Percentiles rank a stretch among this genome's conserved stretches.
Conservation (phyloP, 257 asterid genomes). For the Scutellaria barbata region DNA sequence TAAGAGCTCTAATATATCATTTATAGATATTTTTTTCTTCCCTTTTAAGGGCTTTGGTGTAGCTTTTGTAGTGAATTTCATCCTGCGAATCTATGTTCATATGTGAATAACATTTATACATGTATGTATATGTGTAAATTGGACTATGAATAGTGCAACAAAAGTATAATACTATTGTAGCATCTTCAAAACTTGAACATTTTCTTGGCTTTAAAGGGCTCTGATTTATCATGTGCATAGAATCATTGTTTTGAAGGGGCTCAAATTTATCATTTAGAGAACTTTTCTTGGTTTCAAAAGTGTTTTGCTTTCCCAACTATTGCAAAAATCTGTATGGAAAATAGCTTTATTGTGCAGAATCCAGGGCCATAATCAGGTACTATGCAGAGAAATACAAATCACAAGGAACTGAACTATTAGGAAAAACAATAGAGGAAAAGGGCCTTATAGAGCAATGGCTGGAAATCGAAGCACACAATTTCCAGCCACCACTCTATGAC, state of each 20-base stretch:
- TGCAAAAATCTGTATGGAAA: no score
- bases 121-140: not conserved
- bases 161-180: no score
- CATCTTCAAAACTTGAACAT: no score
- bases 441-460: conserved; percentile 55
- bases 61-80: no score
- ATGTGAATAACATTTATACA: no score
- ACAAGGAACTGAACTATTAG: conserved; percentile 47
- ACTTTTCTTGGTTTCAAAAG: not conserved
- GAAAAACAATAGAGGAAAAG: conserved; percentile 44
- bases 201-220: not conserved
- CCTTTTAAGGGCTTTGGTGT: not conserved
- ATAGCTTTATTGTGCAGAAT: conserved; percentile 37
- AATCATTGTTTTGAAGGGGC: not conserved
- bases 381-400: conserved; percentile 49
- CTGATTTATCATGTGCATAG: not conserved
- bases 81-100: not conserved
- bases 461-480: conserved; percentile 54
- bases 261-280: not conserved
- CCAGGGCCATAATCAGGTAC: conserved; percentile 57
- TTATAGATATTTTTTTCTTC: not conserved
- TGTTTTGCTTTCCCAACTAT: no score
- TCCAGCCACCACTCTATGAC: conserved; percentile 48
- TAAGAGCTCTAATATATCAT: not conserved
- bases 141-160: not conserved